These are phyloP conservation scores for Glarea lozoyensis DNA, from an alignment of 495 filamentous ascomycete genomes.

Conservation along the genomic window DNA sequence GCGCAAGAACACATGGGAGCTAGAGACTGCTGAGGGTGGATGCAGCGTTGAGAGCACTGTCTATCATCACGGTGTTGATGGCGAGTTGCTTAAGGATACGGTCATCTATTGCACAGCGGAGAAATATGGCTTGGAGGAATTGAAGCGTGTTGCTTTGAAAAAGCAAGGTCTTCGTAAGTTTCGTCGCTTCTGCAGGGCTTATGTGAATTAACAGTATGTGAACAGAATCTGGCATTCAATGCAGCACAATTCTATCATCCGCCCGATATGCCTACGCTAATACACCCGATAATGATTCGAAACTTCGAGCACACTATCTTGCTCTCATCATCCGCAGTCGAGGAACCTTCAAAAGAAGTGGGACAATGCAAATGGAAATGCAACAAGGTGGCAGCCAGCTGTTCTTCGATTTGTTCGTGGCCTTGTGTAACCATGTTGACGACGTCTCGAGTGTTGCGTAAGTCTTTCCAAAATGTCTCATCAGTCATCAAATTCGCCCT, in stretches of 20 bases:
- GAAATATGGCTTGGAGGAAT: conserved; percentile 68
- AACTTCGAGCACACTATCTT: conserved; percentile 83
- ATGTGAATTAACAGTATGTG: not conserved
- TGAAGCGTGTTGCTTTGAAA: conserved; percentile 72
- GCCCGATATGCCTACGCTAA: conserved; percentile 83
- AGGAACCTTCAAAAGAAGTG: conserved; percentile 82
- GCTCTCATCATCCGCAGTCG: conserved; percentile 82
- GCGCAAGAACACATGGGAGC: conserved; percentile 55
- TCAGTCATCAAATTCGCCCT: too few species aligned
- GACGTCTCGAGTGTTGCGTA: conserved; percentile 44
- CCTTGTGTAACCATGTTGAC: conserved; percentile 94
- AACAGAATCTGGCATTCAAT: conserved; percentile 52
- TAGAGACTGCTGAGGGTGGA: not conserved
- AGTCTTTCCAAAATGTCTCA: conserved; percentile 7
- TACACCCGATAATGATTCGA: conserved; percentile 81
- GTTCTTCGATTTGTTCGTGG: conserved; percentile 96
- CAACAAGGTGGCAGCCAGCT: conserved; percentile 77
- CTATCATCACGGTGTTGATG: conserved; percentile 54
- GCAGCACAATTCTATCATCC: conserved; percentile 71
- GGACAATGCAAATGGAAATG: conserved; percentile 98
- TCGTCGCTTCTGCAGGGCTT: conserved; percentile 4
- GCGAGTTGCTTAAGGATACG: conserved; percentile 74
- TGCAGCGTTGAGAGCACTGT: conserved; percentile 52
- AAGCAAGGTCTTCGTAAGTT: conserved; percentile 61
- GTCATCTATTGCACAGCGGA: conserved; percentile 85